Percentiles rank a stretch among this genome's conserved stretches.
These are phyloP conservation scores for Leptodermis oblonga DNA, from an alignment of 257 asterid genomes.

Conservation along the genomic window DNA sequence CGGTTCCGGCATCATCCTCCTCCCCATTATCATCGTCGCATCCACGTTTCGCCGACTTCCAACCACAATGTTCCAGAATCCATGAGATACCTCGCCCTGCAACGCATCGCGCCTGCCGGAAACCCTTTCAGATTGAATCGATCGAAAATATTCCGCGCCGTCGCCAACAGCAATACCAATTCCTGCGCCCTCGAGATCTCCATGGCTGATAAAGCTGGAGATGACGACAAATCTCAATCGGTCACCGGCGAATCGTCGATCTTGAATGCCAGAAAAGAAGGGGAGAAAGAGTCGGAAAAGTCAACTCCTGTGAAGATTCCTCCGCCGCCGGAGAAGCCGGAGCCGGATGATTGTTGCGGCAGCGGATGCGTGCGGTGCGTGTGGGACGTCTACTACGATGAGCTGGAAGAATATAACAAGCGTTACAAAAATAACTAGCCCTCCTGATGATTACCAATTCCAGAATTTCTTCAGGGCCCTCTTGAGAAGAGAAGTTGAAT, in stretches of 20 bases:
- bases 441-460: background rate
- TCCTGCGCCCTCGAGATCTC: background rate
- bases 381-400: constrained; percentile 65
- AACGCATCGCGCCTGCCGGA: constrained; percentile 21
- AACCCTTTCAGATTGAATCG: constrained; percentile 17
- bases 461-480: background rate
- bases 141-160: constrained; percentile 9
- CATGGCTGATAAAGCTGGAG: constrained; percentile 11
- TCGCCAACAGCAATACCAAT: constrained; percentile 3
- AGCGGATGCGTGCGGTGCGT: constrained; percentile 74
- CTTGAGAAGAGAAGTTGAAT: too few species aligned
- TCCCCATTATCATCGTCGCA: background rate
- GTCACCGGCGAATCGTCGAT: background rate
- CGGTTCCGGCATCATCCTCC: too few species aligned
- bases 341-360: constrained; percentile 75
- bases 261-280: background rate
- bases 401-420: constrained; percentile 58
- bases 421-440: constrained; percentile 21
- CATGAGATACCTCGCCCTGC: constrained; percentile 31
- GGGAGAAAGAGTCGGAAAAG: constrained; percentile 23
- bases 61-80: constrained; percentile 9
- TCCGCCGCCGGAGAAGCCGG: constrained; percentile 75
- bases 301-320: constrained; percentile 27
- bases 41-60: background rate
- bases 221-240: background rate